These are phyloP conservation scores for Gracilaria domingensis DNA, from an alignment of 23 red algal genomes.

Conservation along the genomic window DNA sequence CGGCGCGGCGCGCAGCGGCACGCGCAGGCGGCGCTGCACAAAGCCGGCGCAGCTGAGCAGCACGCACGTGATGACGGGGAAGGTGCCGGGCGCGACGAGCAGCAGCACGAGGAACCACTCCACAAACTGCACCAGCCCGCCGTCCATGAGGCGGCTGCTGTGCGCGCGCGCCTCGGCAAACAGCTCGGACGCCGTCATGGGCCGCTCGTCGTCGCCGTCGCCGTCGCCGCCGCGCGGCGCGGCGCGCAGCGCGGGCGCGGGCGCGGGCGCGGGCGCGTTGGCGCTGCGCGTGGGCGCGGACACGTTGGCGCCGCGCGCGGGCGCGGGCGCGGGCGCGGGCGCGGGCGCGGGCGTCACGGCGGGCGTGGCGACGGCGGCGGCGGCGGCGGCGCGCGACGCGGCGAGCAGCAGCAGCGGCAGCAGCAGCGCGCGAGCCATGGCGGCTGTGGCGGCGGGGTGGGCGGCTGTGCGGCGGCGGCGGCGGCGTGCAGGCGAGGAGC, in stretches of 20 bases:
- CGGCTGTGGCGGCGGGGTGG: background rate
- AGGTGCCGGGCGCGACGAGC: conserved; percentile 67
- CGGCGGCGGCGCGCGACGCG: background rate
- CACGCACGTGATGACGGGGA: conserved; percentile 62
- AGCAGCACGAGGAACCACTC: conserved; percentile 70
- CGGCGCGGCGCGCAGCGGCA: background rate
- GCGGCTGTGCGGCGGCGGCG: background rate
- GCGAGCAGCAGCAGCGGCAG: background rate
- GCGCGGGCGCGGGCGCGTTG: background rate
- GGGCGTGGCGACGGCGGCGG: background rate
- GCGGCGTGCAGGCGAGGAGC: background rate
- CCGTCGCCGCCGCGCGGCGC: background rate
- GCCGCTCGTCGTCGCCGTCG: background rate
- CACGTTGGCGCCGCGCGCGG: background rate
- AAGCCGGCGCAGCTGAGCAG: conserved; percentile 61
- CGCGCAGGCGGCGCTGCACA: conserved; percentile 13
- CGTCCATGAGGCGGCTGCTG: conserved; percentile 35
- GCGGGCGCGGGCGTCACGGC: background rate
- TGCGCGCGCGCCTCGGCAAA: conserved; percentile 55
- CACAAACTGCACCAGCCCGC: conserved; percentile 56
- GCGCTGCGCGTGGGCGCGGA: background rate
- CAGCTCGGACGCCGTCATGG: conserved; percentile 31
- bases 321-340: background rate
- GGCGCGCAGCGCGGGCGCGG: background rate
- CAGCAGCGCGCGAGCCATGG: background rate